Evolutionary conservation across 2,329 filamentous ascomycete species (phyloP), one percentile per base, ranked within the genome.

Genomic region (Fusarium hostae): DNA sequence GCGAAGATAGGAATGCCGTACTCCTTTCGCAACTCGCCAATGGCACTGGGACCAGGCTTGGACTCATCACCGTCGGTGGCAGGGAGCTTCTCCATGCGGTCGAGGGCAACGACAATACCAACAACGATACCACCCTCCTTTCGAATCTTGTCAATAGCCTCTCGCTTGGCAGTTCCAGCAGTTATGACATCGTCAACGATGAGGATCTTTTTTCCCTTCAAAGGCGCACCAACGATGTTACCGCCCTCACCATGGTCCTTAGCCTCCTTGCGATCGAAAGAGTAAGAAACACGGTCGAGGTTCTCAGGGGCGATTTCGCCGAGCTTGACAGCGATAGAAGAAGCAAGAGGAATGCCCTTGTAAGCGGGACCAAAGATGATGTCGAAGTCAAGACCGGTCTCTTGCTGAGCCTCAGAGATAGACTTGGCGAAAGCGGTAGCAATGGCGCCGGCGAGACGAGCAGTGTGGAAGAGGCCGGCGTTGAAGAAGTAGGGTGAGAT

Each of bases 121-220:
- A 92, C 92, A 26, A 98, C 90, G 55, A 88, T 89, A 3, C 95
- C 96, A 5, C 95, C 96, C 80, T 97, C 92, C 76, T 89, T 89
- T 76, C 90, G 88, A 79, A 98, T 97, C 81, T 97, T 96, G 59
- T 90, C 90, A 67, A 98, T 94, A 18, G 95, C 94, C 81, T 98
- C 95, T 64, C 94, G 88, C 84, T 98, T 95, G 43, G 96, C 96
- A 2, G 95, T 98, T 32, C 96, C 96, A 1, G 94, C 95, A 2
- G 95, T 98, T 78, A 98, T 95, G 63, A 99, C 95, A 83, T 98
- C 96, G 85, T 99, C 96, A 43, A 99, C 91, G 75, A 99, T 93
- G 37, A 99, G 86, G 20, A 98, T 90, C 67, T 88, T 89, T 87
- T 96, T 95, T 59, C 93, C 95, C 83, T 92, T 92, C 57, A 98